Percentiles rank a stretch among this genome's conserved stretches.
These are phyloP conservation scores for Apiotrichum sp. DNA, from an alignment of 1,284 basidiomycete species.

Conservation along the genomic window DNA sequence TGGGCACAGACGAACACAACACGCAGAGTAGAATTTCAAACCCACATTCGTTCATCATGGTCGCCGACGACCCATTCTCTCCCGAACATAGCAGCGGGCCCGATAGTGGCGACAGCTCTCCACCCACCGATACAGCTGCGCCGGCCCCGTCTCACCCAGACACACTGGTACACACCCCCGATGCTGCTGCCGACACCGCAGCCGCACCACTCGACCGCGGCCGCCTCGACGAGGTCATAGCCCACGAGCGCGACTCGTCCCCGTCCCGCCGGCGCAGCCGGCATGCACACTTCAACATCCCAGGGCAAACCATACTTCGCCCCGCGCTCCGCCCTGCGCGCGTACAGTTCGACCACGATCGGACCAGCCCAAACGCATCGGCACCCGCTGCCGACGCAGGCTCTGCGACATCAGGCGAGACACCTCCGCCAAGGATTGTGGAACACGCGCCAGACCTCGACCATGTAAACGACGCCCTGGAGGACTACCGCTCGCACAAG, in stretches of 20 bases:
- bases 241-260: background rate
- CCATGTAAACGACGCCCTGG: constrained; percentile 34
- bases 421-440: background rate
- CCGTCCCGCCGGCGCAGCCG: background rate
- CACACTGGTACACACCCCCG: no score
- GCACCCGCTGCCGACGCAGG: constrained; percentile 7
- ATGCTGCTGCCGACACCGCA: no score
- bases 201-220: no score
- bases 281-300: constrained; percentile 1
- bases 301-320: background rate
- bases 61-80: constrained; percentile 36
- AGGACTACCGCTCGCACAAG: constrained; percentile 20
- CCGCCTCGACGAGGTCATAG: no score
- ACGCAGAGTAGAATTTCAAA: no score
- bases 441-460: constrained; percentile 30
- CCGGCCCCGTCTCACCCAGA: no score
- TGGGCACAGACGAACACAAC: no score
- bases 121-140: no score
- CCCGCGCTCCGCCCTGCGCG: constrained; percentile 19
- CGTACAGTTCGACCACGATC: constrained; percentile 42
- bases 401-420: no score
- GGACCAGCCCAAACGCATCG: constrained; percentile 28
- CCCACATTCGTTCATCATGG: constrained; percentile 1
- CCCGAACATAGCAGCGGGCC: no score
- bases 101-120: no score